Conservation (phyloP, 2,329 filamentous ascomycete species). For the Pseudogymnoascus sp. region DNA sequence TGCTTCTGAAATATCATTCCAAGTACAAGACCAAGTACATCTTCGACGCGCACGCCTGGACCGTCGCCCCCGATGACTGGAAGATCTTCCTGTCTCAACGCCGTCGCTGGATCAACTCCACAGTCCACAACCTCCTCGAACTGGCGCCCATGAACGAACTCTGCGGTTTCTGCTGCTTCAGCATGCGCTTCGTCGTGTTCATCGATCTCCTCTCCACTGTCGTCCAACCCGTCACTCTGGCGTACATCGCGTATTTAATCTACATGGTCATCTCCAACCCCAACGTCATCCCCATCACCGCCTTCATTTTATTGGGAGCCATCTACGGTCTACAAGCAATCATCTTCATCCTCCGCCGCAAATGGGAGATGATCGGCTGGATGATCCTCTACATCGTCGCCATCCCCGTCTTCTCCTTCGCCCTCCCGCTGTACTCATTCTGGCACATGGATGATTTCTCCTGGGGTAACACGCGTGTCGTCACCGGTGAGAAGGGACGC, state of each 20-base stretch:
- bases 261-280: slow-evolving; percentile 60
- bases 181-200: slow-evolving; percentile 94
- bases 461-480: slow-evolving; percentile 97
- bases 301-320: slow-evolving; percentile 82
- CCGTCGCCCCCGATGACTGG: slow-evolving; percentile 90
- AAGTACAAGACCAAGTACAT: slow-evolving; percentile 99
- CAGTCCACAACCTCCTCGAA: slow-evolving; percentile 91
- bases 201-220: slow-evolving; percentile 90
- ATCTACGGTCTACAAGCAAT: slow-evolving; percentile 94
- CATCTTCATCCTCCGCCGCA: slow-evolving; percentile 92
- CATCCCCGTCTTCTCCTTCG: slow-evolving; percentile 86
- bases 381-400: slow-evolving; percentile 99
- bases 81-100: slow-evolving; percentile 92
- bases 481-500: slow-evolving; percentile 87
- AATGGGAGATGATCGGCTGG: slow-evolving; percentile 99
- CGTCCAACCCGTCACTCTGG: slow-evolving; percentile 81
- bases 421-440: slow-evolving; percentile 94
- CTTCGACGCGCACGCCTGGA: slow-evolving; percentile 85
- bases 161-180: slow-evolving; percentile 98
- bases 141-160: slow-evolving; percentile 85
- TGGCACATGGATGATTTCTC: slow-evolving; percentile 99
- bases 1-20: slow-evolving; percentile 84
- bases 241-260: slow-evolving; percentile 81
- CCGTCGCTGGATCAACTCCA: slow-evolving; percentile 99
- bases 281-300: slow-evolving; percentile 67